Evolutionary conservation across 129 eudicot species (phyloP).

Genomic region (Arctium minus): DNA sequence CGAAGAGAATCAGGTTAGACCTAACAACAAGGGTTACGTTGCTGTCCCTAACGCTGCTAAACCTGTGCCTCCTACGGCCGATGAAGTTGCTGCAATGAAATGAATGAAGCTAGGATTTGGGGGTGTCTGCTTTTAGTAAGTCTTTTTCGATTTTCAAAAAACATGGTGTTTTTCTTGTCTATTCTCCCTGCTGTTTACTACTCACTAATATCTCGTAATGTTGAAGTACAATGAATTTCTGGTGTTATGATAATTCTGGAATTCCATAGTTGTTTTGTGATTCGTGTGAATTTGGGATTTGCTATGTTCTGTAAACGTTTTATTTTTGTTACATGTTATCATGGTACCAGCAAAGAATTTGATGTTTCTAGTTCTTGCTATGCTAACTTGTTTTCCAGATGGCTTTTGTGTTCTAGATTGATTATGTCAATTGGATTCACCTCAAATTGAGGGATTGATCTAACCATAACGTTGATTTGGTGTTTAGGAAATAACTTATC

Average conservation of each 20-base stretch:
- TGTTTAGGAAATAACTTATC: not conserved
- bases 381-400: not conserved
- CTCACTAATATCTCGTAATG: not conserved
- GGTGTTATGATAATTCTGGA: conserved; percentile 13
- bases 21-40: conserved; percentile 44
- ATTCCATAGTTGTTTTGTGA: not conserved
- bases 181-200: conserved; percentile 2
- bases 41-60: conserved; percentile 34
- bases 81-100: conserved; percentile 31
- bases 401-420: not conserved
- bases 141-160: not conserved
- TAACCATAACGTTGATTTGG: not conserved
- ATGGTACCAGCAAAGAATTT: not conserved
- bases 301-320: not conserved
- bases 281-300: not conserved
- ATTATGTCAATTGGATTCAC: not conserved
- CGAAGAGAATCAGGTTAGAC: conserved; percentile 28
- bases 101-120: not conserved
- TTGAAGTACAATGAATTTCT: not conserved
- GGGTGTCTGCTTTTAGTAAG: conserved; percentile 1
- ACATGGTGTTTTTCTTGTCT: not conserved
- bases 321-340: not conserved
- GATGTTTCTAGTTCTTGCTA: not conserved
- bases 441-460: not conserved
- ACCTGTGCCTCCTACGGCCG: conserved; percentile 24